Evolutionary conservation across 345 rosid genomes (phyloP).

Genomic region (Salix viminalis): DNA sequence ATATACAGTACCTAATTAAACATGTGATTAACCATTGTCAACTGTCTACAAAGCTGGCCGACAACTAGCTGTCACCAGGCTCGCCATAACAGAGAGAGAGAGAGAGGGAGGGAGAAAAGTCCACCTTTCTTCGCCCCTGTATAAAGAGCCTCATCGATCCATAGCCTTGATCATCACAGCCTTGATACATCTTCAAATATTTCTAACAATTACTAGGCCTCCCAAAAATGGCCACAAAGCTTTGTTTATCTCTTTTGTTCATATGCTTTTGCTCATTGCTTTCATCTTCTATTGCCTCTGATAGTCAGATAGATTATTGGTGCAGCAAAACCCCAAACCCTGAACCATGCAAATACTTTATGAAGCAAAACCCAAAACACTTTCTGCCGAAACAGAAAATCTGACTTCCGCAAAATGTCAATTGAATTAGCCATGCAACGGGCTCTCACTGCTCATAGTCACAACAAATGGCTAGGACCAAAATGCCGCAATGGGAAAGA

Average conservation of each 20-base stretch:
- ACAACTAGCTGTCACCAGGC: not conserved
- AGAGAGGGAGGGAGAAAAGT: not conserved
- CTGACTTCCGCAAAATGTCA: conserved; percentile 47
- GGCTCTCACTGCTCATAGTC: conserved; percentile 47
- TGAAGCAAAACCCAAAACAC: conserved; percentile 23
- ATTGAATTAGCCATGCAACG: conserved; percentile 48
- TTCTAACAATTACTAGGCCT: not conserved
- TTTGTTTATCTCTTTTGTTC: not conserved
- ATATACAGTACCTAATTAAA: not conserved
- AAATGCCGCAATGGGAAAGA: conserved; percentile 52
- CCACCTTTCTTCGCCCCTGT: not conserved
- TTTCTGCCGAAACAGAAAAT: conserved; percentile 31
- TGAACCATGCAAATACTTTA: conserved; percentile 55
- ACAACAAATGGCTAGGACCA: conserved; percentile 43
- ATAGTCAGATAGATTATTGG: conserved; percentile 46
- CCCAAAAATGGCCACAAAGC: conserved; percentile 20
- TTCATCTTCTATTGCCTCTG: conserved; percentile 16
- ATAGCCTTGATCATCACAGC: not conserved
- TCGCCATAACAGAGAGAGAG: not conserved
- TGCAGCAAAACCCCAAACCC: conserved; percentile 72
- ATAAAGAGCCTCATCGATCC: not conserved
- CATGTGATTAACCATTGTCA: not conserved
- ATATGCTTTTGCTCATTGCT: conserved; percentile 13
- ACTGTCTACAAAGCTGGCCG: not conserved
- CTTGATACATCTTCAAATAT: not conserved